phyloP scores from a whole-genome alignment of 768 basidiomycete genomes.

The Trametes coccinea region DNA sequence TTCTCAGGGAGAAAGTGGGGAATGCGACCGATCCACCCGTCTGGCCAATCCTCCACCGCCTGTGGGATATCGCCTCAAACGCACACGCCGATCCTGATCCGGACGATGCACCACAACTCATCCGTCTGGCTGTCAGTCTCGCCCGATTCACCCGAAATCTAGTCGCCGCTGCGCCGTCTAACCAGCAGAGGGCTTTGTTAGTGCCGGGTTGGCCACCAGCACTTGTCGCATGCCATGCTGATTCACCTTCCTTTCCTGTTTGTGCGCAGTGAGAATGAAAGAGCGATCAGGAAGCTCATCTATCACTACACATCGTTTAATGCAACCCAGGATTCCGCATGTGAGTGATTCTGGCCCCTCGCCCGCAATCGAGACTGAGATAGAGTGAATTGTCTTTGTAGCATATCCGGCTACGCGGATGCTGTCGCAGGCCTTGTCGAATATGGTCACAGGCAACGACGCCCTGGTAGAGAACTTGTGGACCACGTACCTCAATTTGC shows the following conservation, averaged over 20 bases:
- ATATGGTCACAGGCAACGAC: conserved; percentile 78
- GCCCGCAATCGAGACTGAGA: not conserved
- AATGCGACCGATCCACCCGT: conserved; percentile 41
- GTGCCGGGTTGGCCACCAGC: conserved; percentile 31
- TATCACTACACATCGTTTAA: conserved; percentile 79
- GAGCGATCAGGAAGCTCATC: conserved; percentile 63
- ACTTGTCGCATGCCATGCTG: not conserved
- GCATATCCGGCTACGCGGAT: conserved; percentile 65
- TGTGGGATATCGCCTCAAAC: conserved; percentile 48
- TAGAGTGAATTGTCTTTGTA: conserved; percentile 30
- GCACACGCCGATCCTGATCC: conserved; percentile 45
- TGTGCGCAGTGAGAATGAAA: conserved; percentile 63
- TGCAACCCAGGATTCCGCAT: conserved; percentile 58
- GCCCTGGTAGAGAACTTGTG: conserved; percentile 56
- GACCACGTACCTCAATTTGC: conserved; percentile 62
- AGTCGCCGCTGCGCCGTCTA: conserved; percentile 69
- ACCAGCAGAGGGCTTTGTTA: conserved; percentile 76
- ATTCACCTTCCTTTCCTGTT: not conserved
- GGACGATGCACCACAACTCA: conserved; percentile 35
- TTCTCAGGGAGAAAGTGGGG: conserved; percentile 39
- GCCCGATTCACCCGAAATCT: conserved; percentile 85
- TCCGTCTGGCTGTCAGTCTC: conserved; percentile 36
- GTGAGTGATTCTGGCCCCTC: conserved; percentile 36
- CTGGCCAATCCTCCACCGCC: conserved; percentile 54
- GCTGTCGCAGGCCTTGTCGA: conserved; percentile 78